A percentile compares a stretch with the other conserved stretches of the same genome.
Evolutionary conservation across 2,329 filamentous ascomycete genomes (phyloP).

Genomic region (Lasiodiplodia gonubiensis): DNA sequence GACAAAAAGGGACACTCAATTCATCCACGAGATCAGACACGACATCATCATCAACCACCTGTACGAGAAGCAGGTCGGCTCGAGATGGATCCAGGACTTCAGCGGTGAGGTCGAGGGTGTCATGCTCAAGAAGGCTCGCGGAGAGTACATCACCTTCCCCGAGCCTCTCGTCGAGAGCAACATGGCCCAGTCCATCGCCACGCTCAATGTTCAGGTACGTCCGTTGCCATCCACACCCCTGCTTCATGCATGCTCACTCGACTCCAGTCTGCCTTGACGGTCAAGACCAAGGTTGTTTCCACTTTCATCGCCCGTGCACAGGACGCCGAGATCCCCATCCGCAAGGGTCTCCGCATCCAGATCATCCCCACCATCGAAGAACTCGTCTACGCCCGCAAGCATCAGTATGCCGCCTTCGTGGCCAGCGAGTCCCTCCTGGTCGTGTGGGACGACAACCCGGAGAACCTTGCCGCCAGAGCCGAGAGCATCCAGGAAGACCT

Average conservation of each 20-base stretch:
- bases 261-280: constrained; percentile 15
- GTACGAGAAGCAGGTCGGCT: constrained; percentile 23
- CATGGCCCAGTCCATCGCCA: constrained; percentile 22
- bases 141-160: constrained; percentile 26
- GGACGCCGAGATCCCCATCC: constrained; percentile 71
- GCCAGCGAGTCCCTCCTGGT: constrained; percentile 72
- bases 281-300: constrained; percentile 25
- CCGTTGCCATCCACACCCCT: no score
- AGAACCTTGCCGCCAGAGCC: constrained; percentile 71
- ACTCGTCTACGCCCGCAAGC: constrained; percentile 72
- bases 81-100: constrained; percentile 25
- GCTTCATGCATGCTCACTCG: neutral
- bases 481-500: constrained; percentile 76
- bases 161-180: constrained; percentile 5
- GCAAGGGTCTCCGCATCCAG: constrained; percentile 78
- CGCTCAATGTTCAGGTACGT: constrained; percentile 26
- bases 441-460: constrained; percentile 82
- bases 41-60: constrained; percentile 28
- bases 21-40: constrained; percentile 27
- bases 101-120: constrained; percentile 23
- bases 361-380: constrained; percentile 75
- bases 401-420: constrained; percentile 82
- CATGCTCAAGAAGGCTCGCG: constrained; percentile 24
- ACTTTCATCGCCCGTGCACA: constrained; percentile 20
- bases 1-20: constrained; percentile 11